Percentiles rank a stretch among this genome's conserved stretches.
Evolutionary conservation across 345 rosid species (phyloP).

Genomic region (Carallia pectinifolia): DNA sequence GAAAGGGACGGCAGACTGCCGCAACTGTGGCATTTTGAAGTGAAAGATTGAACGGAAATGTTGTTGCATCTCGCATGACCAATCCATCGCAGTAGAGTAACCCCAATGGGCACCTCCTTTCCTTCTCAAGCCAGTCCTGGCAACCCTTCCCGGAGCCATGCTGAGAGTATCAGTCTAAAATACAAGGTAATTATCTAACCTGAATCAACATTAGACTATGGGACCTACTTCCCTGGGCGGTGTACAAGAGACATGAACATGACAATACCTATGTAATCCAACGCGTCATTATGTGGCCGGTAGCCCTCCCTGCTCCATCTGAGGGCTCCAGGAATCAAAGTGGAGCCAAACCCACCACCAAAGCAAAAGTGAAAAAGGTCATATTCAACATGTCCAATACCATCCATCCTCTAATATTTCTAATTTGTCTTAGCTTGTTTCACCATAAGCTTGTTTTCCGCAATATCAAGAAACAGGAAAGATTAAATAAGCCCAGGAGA

Average conservation of each 20-base stretch:
- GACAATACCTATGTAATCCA: slow-evolving; percentile 69
- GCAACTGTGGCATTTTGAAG: slow-evolving; percentile 19
- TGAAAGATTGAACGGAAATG: slow-evolving; percentile 18
- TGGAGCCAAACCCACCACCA: slow-evolving; percentile 30
- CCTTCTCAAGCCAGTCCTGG: slow-evolving; percentile 49
- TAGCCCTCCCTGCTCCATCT: slow-evolving; percentile 98
- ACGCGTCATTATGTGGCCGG: slow-evolving; percentile 74
- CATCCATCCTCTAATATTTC: slow-evolving; percentile 24
- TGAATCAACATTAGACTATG: background rate
- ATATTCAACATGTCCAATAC: slow-evolving; percentile 15
- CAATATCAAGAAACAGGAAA: slow-evolving; percentile 11
- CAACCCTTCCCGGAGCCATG: slow-evolving; percentile 63
- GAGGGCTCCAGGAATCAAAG: slow-evolving; percentile 37
- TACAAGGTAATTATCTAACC: no score
- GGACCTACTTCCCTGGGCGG: background rate
- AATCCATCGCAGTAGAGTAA: slow-evolving; percentile 17
- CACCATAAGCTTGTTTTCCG: background rate
- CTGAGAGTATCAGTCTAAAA: slow-evolving; percentile 4
- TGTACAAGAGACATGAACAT: background rate
- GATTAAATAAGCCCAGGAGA: slow-evolving; percentile 15
- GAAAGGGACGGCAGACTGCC: slow-evolving; percentile 24
- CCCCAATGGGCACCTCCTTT: slow-evolving; percentile 31
- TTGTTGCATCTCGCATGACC: background rate
- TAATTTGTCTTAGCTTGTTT: background rate
- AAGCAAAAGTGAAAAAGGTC: slow-evolving; percentile 23